These are phyloP conservation scores for Fragaria nilgerrensis DNA, from an alignment of 306 rosid species.

Conservation along the genomic window DNA sequence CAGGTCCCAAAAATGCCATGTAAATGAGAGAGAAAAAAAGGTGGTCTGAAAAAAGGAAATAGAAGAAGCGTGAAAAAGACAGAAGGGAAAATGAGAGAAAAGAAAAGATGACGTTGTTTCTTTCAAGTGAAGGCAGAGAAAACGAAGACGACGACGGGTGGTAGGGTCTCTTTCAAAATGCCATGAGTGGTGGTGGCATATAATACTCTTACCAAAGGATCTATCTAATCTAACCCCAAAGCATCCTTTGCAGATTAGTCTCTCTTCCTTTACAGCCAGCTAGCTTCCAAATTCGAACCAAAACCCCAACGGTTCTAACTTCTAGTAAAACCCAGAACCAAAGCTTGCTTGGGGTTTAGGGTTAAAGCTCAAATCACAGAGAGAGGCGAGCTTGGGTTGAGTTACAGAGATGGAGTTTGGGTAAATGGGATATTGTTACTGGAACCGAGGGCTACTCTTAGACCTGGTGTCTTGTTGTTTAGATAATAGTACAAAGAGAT, in stretches of 20 bases:
- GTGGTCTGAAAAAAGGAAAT: conserved; percentile 28
- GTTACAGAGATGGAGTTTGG: neutral
- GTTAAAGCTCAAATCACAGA: neutral
- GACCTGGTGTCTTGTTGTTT: neutral
- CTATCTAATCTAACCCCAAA: conserved; percentile 18
- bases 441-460: neutral
- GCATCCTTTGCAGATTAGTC: conserved; percentile 2
- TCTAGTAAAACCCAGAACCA: conserved; percentile 15
- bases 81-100: conserved; percentile 11
- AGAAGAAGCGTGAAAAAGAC: conserved; percentile 7
- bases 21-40: conserved; percentile 15
- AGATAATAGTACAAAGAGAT: conserved; percentile 24
- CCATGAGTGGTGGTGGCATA: conserved; percentile 31
- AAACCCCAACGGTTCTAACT: conserved; percentile 27
- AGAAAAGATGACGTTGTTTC: conserved; percentile 36
- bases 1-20: conserved; percentile 17
- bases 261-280: neutral
- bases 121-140: conserved; percentile 37
- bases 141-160: conserved; percentile 10
- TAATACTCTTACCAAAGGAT: conserved; percentile 9
- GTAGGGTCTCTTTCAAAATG: conserved; percentile 43
- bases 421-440: neutral
- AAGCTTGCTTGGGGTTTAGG: neutral
- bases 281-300: neutral
- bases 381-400: neutral